Conservation (phyloP, 2,329 filamentous ascomycete species). For the Penicillium sclerotigenum region DNA sequence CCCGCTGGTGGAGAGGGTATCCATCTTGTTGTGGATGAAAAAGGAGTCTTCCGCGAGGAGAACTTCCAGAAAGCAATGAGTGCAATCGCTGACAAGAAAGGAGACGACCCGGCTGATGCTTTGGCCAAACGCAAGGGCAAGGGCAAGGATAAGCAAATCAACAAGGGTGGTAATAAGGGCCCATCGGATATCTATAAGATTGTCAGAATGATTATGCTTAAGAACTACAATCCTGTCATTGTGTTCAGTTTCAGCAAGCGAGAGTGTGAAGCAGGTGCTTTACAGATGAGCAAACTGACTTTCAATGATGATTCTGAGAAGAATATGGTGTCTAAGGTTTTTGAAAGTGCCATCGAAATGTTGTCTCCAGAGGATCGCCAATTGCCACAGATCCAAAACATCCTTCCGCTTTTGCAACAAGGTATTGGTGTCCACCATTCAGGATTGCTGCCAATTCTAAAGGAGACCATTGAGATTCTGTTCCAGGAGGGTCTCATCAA, state of each 20-base stretch:
- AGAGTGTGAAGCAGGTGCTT: constrained; percentile 86
- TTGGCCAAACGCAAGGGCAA: constrained; percentile 78
- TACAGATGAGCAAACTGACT: constrained; percentile 79
- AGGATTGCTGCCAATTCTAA: constrained; percentile 88
- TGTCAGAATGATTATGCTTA: constrained; percentile 97
- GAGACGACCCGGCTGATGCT: constrained; percentile 74
- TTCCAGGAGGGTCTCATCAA: constrained; percentile 99
- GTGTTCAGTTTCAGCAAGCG: constrained; percentile 99
- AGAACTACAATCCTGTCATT: constrained; percentile 95
- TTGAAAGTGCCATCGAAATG: constrained; percentile 87
- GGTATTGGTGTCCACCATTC: constrained; percentile 98
- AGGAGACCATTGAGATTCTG: constrained; percentile 97
- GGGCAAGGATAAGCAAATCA: constrained; percentile 87
- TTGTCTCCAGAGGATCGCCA: constrained; percentile 87
- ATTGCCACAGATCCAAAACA: constrained; percentile 84
- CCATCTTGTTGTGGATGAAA: constrained; percentile 92
- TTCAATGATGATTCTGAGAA: constrained; percentile 98
- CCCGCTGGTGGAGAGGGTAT: constrained; percentile 90
- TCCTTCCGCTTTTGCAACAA: constrained; percentile 81
- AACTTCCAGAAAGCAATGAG: constrained; percentile 98
- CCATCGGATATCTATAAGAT: constrained; percentile 92
- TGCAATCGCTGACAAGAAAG: constrained; percentile 81
- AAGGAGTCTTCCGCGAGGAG: constrained; percentile 90
- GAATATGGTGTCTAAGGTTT: constrained; percentile 89
- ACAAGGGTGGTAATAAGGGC: constrained; percentile 74